Base-by-base conservation (phyloP, 495 filamentous ascomycete genomes). In the Hypoxylon fuscum region DNA sequence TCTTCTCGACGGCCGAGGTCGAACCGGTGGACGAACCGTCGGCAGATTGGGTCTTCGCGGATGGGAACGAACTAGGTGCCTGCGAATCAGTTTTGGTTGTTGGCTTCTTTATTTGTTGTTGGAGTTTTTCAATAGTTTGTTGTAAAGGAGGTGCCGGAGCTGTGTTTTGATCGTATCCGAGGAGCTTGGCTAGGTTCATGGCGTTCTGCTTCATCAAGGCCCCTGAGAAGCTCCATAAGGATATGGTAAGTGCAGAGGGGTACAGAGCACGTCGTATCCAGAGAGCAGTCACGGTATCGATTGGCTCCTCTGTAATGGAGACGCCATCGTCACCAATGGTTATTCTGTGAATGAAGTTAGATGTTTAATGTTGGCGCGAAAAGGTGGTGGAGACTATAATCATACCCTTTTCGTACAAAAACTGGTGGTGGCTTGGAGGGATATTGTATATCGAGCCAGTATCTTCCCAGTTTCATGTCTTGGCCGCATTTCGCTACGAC, bases 371-470 rank as follows among this genome's bases (percentile, higher is more conserved):
- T n/a, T n/a, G 59, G 9, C 54, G 55, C 22, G 15, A 12, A 1
- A n/a, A 44, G 23, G 14, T 1, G 27, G 1, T 5, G 17, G 10
- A 31, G 25, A 4, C 10, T 8, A 10, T 8, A 34, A 18, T 57
- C 72, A 18, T 75, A 81, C 78, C 77, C 79, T 38, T 64, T 62
- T 18, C 67, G 67, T 37, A 72, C 68, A 52, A 72, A 78, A 22
- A 64, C 72, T n/a, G 78, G 78, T 5, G 79, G 75, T 35, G 78
- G 75, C 7, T 54, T 59, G 17, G 53, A 64, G 0, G 79, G 79
- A 44, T 74, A 80, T 12, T 73, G 62, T 2, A 79, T 37, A 17
- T 79, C 74, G 38, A 81, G 63, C 76, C 74, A 79, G 31, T 44
- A 68, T 34, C 55, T 63, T 9, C 47, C 38, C 5, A 78, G n/a